phyloP scores from a whole-genome alignment of 2,329 filamentous ascomycete genomes.

The Clonostachys solani region DNA sequence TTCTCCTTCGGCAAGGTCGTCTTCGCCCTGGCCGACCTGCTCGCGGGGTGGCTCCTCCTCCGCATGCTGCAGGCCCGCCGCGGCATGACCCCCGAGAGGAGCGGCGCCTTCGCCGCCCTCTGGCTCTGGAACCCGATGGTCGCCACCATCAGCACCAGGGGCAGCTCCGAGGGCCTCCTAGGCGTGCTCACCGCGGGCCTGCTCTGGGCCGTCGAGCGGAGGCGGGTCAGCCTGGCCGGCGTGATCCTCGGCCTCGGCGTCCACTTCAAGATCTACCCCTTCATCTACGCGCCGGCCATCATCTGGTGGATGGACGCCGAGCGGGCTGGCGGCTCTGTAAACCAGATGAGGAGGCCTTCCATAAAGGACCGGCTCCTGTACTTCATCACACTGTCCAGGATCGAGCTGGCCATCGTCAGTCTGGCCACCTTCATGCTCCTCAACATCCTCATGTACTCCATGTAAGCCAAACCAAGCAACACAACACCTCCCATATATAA shows the following conservation, averaged over 20 bases:
- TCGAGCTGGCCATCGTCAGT: slow-evolving; percentile 59
- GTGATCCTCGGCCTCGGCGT: slow-evolving; percentile 76
- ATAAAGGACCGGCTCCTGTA: slow-evolving; percentile 13
- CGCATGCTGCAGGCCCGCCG: slow-evolving; percentile 24
- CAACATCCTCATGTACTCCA: slow-evolving; percentile 73
- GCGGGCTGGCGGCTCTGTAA: slow-evolving; percentile 20
- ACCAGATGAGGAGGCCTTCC: slow-evolving; percentile 3
- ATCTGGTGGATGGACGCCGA: slow-evolving; percentile 74
- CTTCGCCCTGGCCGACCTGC: slow-evolving; percentile 78
- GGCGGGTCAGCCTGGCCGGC: slow-evolving; percentile 62
- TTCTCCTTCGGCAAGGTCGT: slow-evolving; percentile 86
- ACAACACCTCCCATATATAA: no score
- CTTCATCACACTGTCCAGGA: slow-evolving; percentile 50
- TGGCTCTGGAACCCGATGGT: slow-evolving; percentile 99
- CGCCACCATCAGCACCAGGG: slow-evolving; percentile 90
- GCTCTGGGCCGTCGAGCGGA: slow-evolving; percentile 73
- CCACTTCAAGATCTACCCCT: slow-evolving; percentile 98
- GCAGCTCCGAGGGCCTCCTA: slow-evolving; percentile 87
- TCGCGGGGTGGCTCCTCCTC: slow-evolving; percentile 76
- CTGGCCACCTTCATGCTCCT: slow-evolving; percentile 68
- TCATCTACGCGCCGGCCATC: slow-evolving; percentile 84
- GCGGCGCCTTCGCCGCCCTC: slow-evolving; percentile 74
- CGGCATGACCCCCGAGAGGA: slow-evolving; percentile 45
- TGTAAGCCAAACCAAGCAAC: slow-evolving; percentile 41
- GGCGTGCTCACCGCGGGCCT: slow-evolving; percentile 80